These are phyloP conservation scores for Phytophthora quininea DNA, from an alignment of 352 stramenopile species.

Conservation along the genomic window DNA sequence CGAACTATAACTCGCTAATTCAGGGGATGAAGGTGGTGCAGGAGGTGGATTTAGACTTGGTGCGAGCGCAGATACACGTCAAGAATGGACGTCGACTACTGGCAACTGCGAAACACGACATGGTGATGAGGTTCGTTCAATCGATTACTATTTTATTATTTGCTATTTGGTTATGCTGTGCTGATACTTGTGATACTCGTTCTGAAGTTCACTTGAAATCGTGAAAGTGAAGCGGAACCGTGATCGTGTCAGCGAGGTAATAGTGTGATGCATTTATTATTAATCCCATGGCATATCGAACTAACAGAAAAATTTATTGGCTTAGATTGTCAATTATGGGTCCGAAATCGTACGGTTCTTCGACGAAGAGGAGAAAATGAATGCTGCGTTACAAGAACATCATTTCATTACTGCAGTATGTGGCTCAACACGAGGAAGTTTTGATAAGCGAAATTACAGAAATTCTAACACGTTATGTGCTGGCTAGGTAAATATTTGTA, in stretches of 20 bases:
- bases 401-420: constrained; percentile 74
- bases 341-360: constrained; percentile 81
- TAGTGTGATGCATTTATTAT: background rate
- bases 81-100: constrained; percentile 85
- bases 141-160: too few relatives aligned
- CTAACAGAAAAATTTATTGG: constrained; percentile 6
- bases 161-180: too few relatives aligned
- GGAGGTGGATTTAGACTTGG: constrained; percentile 85
- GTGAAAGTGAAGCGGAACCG: constrained; percentile 86
- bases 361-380: constrained; percentile 82
- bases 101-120: constrained; percentile 69
- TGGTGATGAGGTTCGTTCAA: constrained; percentile 61
- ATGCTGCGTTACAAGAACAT: constrained; percentile 60
- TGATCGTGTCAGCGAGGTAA: constrained; percentile 74
- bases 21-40: constrained; percentile 89
- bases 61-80: constrained; percentile 86
- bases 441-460: too few relatives aligned
- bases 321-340: constrained; percentile 31
- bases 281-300: too few relatives aligned
- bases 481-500: constrained; percentile 75
- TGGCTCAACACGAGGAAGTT: background rate
- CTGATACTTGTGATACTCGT: background rate
- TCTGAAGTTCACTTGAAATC: constrained; percentile 73
- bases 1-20: constrained; percentile 81
- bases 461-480: background rate